phyloP scores from a whole-genome alignment of 2,329 filamentous ascomycete species.

The Arthrobotrys megalospora region DNA sequence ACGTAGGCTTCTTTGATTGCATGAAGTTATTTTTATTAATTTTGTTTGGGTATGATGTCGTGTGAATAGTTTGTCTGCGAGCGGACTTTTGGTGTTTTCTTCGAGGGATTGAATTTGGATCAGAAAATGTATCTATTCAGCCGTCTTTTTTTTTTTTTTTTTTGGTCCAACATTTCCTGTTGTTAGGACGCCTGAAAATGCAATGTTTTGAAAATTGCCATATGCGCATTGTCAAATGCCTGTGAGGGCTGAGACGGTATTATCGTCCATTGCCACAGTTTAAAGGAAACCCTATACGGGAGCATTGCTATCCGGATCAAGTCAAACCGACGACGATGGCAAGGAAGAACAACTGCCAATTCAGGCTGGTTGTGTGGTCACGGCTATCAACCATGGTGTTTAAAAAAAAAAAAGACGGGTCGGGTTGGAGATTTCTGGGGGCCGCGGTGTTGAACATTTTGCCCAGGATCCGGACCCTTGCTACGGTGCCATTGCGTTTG shows the following conservation, averaged over 20 bases:
- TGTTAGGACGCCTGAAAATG: neutral
- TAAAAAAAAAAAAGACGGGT: constrained; percentile 12
- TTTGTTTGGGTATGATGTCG: neutral
- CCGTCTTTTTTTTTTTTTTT: neutral
- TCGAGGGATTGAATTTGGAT: neutral
- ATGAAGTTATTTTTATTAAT: neutral
- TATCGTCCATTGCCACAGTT: constrained; percentile 3
- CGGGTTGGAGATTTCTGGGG: neutral
- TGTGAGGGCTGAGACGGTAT: neutral
- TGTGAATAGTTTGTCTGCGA: constrained; percentile 1
- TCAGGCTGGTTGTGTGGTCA: constrained; percentile 23
- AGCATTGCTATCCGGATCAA: neutral
- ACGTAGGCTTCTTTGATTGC: neutral
- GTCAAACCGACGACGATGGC: neutral
- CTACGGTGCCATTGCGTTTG: constrained; percentile 49
- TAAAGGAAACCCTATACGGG: neutral
- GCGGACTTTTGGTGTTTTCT: constrained; percentile 2
- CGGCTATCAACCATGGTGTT: constrained; percentile 2
- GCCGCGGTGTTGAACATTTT: constrained; percentile 6
- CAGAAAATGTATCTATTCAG: neutral
- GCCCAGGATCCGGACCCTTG: constrained; percentile 42
- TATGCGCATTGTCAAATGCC: neutral
- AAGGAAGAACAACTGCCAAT: neutral
- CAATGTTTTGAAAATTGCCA: constrained; percentile 1
- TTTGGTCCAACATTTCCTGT: neutral